Conservation (phyloP, 768 basidiomycete species). For the Termitomyces sp. region DNA sequence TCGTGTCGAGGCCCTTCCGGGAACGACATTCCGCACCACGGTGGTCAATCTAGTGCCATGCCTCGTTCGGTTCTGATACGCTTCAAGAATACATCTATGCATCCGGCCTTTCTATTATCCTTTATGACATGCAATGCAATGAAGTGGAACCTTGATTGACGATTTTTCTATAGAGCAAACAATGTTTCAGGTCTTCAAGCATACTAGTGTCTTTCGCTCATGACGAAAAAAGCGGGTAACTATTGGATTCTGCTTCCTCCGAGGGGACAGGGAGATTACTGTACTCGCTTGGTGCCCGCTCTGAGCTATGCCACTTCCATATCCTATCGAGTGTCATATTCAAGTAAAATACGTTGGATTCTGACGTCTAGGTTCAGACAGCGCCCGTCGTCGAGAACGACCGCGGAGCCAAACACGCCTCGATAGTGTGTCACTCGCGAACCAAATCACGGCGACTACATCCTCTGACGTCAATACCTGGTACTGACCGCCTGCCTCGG, state of each 20-base stretch:
- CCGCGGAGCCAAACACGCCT: constrained; percentile 10
- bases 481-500: constrained; percentile 5
- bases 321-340: constrained; percentile 1
- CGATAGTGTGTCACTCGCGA: neutral
- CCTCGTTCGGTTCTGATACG: neutral
- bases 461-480: constrained; percentile 11
- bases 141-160: neutral
- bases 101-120: neutral
- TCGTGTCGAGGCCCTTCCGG: neutral
- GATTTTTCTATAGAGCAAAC: neutral
- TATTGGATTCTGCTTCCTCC: constrained; percentile 10
- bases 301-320: constrained; percentile 8
- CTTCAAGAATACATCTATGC: neutral
- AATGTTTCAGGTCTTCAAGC: neutral
- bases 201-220: neutral
- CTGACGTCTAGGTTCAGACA: neutral
- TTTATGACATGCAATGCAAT: neutral
- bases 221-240: neutral
- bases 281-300: neutral
- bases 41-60: neutral
- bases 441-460: neutral
- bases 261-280: constrained; percentile 2
- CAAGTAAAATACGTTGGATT: constrained; percentile 7
- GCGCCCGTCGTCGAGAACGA: neutral
- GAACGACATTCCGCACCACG: neutral